These are phyloP conservation scores for Micractinium conductrix DNA, from an alignment of 139 green algal species.

Conservation along the genomic window DNA sequence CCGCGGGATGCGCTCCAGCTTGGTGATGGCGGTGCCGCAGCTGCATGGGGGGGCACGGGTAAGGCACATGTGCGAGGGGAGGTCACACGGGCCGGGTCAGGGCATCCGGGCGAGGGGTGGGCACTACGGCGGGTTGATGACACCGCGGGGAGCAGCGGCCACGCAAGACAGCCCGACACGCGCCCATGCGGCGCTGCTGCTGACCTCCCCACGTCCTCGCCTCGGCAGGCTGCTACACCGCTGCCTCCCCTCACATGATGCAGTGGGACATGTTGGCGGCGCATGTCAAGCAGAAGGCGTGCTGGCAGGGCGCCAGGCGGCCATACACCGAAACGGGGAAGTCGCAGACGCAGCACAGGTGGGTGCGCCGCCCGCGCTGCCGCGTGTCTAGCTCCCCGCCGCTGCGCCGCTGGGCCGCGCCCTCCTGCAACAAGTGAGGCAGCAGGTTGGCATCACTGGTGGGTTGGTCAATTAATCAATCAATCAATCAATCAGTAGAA, in stretches of 20 bases:
- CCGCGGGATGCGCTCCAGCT: constrained; percentile 62
- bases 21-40: constrained; percentile 60
- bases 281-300: constrained; percentile 80
- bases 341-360: constrained; percentile 76
- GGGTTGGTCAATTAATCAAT: too few species aligned
- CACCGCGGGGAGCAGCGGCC: too few species aligned
- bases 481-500: too few species aligned
- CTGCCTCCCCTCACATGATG: constrained; percentile 67
- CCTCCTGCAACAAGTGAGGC: not conserved
- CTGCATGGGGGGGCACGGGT: constrained; percentile 43
- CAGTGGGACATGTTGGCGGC: constrained; percentile 71
- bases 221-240: too few species aligned
- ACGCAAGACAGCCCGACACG: too few species aligned
- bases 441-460: not conserved
- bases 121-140: too few species aligned
- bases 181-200: too few species aligned
- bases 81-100: too few species aligned
- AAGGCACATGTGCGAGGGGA: not conserved
- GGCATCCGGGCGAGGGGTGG: too few species aligned
- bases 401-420: not conserved
- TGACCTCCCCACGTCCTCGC: too few species aligned
- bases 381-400: not conserved
- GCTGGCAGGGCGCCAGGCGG: constrained; percentile 74
- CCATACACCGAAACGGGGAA: constrained; percentile 77
- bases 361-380: constrained; percentile 12